Conservation (phyloP, 495 filamentous ascomycete genomes). For the Penicillium bovifimosum region DNA sequence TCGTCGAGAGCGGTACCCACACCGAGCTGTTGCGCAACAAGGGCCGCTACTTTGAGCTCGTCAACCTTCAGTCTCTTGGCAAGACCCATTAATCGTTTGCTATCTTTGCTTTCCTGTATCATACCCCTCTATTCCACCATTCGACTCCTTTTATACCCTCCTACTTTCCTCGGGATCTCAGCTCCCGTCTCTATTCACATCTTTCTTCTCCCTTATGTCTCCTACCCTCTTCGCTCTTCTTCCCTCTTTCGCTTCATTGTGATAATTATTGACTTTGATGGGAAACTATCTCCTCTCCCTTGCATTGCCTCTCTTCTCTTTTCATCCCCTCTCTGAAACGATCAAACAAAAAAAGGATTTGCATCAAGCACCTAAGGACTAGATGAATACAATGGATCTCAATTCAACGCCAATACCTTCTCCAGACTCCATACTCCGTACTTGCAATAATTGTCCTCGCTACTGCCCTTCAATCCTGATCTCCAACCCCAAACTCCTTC, state of each 20-base stretch:
- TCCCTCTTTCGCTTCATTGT: background rate
- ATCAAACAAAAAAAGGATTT: background rate
- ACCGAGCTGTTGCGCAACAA: constrained; percentile 56
- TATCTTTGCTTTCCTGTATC: background rate
- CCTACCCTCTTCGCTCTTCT: background rate
- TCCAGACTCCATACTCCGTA: background rate
- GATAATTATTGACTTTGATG: background rate
- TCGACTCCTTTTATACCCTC: background rate
- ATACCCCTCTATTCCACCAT: background rate
- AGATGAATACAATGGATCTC: constrained; percentile 6
- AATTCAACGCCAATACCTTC: background rate
- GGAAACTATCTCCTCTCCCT: no score
- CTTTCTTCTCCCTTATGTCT: background rate
- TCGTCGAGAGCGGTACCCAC: constrained; percentile 72
- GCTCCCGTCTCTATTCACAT: background rate
- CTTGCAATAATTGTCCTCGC: no score
- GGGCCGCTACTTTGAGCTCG: constrained; percentile 71
- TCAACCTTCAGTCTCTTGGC: constrained; percentile 72
- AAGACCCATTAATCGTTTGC: constrained; percentile 41
- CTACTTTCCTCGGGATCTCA: background rate
- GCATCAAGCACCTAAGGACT: background rate
- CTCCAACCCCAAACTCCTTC: constrained; percentile 47
- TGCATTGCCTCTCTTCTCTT: no score
- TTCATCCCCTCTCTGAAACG: no score
- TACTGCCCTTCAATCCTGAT: constrained; percentile 28